phyloP scores from a whole-genome alignment of 768 basidiomycete species.

The Trametes cubensis region DNA sequence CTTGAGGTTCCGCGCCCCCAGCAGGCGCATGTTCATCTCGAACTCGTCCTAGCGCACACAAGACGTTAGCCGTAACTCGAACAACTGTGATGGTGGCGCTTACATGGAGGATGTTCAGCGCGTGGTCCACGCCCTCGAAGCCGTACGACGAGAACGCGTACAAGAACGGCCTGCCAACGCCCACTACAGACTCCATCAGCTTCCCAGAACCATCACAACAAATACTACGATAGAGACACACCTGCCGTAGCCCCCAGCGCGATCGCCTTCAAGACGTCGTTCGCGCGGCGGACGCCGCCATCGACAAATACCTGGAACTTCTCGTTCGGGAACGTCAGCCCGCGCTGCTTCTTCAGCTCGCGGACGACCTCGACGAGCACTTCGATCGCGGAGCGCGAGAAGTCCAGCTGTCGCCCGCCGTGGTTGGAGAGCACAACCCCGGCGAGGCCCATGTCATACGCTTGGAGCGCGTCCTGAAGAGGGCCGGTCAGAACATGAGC shows the following conservation, averaged over 20 bases:
- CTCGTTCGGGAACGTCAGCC: conserved; percentile 74
- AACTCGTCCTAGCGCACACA: conserved; percentile 77
- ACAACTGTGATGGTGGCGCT: conserved; percentile 22
- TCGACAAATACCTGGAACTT: conserved; percentile 88
- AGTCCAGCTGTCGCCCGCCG: conserved; percentile 61
- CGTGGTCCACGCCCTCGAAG: conserved; percentile 80
- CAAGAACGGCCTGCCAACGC: conserved; percentile 83
- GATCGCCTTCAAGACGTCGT: conserved; percentile 86
- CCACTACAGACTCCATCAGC: conserved; percentile 46
- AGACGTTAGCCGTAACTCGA: not conserved
- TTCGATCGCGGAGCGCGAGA: conserved; percentile 43
- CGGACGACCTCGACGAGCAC: conserved; percentile 69
- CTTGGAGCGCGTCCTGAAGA: conserved; percentile 50
- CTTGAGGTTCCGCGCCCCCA: conserved; percentile 79
- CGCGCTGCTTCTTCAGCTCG: conserved; percentile 65
- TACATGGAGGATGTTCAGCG: conserved; percentile 77
- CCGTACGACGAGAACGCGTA: conserved; percentile 93
- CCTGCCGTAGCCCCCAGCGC: conserved; percentile 90
- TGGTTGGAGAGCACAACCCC: conserved; percentile 64
- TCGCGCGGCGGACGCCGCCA: conserved; percentile 92
- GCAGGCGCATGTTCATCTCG: conserved; percentile 94
- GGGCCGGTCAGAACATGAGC: not conserved
- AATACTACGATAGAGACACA: no score
- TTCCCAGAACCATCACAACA: no score
- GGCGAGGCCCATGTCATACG: conserved; percentile 46